A percentile compares a stretch with the other conserved stretches of the same genome.
Conservation (phyloP, 495 filamentous ascomycete genomes). For the Usnea hakonensis region DNA sequence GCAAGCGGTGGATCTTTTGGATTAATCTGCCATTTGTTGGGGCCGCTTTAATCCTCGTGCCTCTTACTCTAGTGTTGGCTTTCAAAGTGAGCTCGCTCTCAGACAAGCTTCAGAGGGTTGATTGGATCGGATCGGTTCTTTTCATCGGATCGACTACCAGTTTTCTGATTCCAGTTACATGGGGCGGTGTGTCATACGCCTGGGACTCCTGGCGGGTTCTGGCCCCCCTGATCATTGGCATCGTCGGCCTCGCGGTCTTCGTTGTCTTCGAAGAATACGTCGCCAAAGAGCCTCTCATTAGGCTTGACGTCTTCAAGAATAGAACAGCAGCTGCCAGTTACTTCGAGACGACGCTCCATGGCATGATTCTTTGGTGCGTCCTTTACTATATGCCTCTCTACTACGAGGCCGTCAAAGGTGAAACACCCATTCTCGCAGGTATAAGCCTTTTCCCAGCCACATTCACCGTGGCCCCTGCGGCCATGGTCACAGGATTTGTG, state of each 20-base stretch:
- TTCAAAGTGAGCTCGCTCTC: constrained; percentile 31
- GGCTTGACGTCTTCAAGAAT: constrained; percentile 40
- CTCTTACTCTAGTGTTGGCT: constrained; percentile 44
- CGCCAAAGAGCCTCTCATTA: constrained; percentile 41
- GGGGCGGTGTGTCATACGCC: constrained; percentile 45
- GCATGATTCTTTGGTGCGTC: constrained; percentile 42
- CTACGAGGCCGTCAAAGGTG: constrained; percentile 51
- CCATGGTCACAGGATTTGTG: constrained; percentile 43
- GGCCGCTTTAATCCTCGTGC: constrained; percentile 37
- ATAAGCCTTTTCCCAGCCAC: constrained; percentile 54
- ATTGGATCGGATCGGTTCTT: constrained; percentile 52
- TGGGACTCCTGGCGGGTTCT: constrained; percentile 48
- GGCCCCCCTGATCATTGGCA: constrained; percentile 50
- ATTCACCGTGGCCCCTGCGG: constrained; percentile 40
- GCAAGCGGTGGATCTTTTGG: constrained; percentile 45
- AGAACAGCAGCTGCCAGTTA: constrained; percentile 36
- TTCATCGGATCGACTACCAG: constrained; percentile 36
- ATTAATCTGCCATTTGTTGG: constrained; percentile 51
- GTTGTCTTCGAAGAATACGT: constrained; percentile 41
- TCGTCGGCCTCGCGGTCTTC: constrained; percentile 38
- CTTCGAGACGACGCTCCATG: constrained; percentile 46
- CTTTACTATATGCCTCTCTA: constrained; percentile 61
- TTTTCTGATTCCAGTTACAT: constrained; percentile 32
- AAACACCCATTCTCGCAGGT: constrained; percentile 47
- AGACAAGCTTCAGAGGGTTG: constrained; percentile 44